Evolutionary conservation across 2,329 filamentous ascomycete species (phyloP).

Genomic region (Sarocladium kiliense): DNA sequence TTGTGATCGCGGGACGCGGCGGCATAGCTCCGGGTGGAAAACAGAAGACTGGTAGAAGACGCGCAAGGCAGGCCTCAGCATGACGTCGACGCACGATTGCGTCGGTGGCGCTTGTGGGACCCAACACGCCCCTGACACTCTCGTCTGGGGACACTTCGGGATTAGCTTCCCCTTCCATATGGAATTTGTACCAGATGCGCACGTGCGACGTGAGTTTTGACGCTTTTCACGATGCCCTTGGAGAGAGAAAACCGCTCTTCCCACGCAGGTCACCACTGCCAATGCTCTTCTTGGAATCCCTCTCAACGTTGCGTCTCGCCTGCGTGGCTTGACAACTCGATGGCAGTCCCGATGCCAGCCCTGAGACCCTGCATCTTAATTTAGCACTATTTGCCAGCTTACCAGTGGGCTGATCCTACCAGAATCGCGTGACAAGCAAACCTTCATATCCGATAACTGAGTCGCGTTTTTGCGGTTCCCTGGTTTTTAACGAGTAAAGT

Average conservation of each 20-base stretch:
- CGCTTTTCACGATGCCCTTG: neutral
- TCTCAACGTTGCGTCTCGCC: no score
- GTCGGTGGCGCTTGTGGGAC: constrained; percentile 1
- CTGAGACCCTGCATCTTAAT: neutral
- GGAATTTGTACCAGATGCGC: neutral
- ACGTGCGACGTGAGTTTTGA: neutral
- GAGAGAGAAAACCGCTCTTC: no score
- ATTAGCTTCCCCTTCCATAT: neutral
- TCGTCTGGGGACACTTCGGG: neutral
- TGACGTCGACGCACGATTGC: constrained; percentile 9
- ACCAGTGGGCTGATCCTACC: neutral
- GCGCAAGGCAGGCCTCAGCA: constrained; percentile 2
- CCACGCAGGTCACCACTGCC: no score
- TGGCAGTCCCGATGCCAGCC: neutral
- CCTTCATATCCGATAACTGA: neutral
- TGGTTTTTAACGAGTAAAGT: neutral
- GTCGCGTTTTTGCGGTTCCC: neutral
- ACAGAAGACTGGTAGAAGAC: neutral
- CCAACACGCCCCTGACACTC: neutral
- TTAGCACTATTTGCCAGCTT: neutral
- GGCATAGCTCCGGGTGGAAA: neutral
- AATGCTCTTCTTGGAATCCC: no score
- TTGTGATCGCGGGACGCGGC: neutral
- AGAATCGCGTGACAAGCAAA: constrained; percentile 3
- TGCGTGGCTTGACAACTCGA: no score